A percentile compares a stretch with the other conserved stretches of the same genome.
Conservation (phyloP, 1,139 yeast genomes). For the Geotrichum citri-aurantii region DNA sequence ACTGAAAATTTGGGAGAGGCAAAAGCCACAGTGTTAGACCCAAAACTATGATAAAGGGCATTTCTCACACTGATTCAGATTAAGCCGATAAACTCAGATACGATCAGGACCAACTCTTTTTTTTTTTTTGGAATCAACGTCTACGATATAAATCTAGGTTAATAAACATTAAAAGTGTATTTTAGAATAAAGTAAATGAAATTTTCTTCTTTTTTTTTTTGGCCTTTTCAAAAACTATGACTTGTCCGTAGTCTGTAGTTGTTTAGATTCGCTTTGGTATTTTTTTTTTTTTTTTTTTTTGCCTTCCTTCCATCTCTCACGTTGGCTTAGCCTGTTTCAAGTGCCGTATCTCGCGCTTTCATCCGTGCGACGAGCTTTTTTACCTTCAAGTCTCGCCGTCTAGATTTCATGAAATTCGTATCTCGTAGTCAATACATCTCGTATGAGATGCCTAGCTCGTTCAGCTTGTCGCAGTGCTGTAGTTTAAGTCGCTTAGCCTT, state of each 20-base stretch:
- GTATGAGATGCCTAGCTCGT: constrained; percentile 29
- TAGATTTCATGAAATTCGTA: constrained; percentile 7
- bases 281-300: too few relatives aligned
- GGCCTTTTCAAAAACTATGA: too few relatives aligned
- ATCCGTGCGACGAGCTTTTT: neutral
- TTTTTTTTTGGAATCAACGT: too few relatives aligned
- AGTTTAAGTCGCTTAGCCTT: constrained; percentile 41
- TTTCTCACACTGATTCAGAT: neutral
- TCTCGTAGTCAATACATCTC: constrained; percentile 4
- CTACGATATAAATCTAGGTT: too few relatives aligned
- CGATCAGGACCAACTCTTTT: neutral
- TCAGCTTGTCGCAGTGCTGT: constrained; percentile 38
- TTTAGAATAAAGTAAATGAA: too few relatives aligned
- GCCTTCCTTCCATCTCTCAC: neutral
- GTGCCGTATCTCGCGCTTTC: neutral
- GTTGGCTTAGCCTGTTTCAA: neutral
- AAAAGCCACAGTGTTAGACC: neutral
- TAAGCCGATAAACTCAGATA: too few relatives aligned
- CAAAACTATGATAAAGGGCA: neutral
- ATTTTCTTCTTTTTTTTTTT: too few relatives aligned
- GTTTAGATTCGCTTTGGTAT: too few relatives aligned
- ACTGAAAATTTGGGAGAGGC: neutral
- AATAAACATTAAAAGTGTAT: too few relatives aligned
- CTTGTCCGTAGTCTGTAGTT: too few relatives aligned
- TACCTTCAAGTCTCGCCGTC: constrained; percentile 6